phyloP scores from a whole-genome alignment of 1,139 yeast species.

The Tardiomyces blankii region DNA sequence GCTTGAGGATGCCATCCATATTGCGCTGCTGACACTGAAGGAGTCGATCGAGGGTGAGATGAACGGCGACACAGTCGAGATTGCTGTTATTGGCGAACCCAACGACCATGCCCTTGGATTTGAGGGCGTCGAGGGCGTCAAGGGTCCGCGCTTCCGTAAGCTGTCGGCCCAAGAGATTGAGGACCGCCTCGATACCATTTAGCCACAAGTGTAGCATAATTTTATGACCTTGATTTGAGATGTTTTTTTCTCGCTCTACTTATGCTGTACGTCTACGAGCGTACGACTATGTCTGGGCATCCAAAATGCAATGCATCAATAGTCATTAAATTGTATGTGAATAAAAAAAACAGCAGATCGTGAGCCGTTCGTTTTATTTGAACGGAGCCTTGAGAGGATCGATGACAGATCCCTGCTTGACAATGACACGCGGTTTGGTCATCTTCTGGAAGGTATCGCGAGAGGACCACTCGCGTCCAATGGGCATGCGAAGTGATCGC shows the following conservation, averaged over 20 bases:
- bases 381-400: slow-evolving; percentile 79
- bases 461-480: slow-evolving; percentile 95
- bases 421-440: slow-evolving; percentile 79
- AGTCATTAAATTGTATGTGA: too few relatives aligned
- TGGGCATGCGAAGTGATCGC: slow-evolving; percentile 86
- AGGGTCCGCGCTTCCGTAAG: slow-evolving; percentile 83
- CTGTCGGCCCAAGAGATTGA: slow-evolving; percentile 84
- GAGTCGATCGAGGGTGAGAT: slow-evolving; percentile 98
- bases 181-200: slow-evolving; percentile 88
- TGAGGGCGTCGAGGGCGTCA: slow-evolving; percentile 61
- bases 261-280: background rate
- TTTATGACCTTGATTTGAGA: slow-evolving; percentile 46
- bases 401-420: slow-evolving; percentile 81
- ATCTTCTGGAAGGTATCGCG: slow-evolving; percentile 77
- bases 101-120: slow-evolving; percentile 76
- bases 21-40: slow-evolving; percentile 84
- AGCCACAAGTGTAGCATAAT: slow-evolving; percentile 26
- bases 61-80: slow-evolving; percentile 92
- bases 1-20: slow-evolving; percentile 96
- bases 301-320: background rate
- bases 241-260: slow-evolving; percentile 34
- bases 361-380: slow-evolving; percentile 14
- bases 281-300: too few relatives aligned
- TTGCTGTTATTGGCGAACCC: slow-evolving; percentile 77
- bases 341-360: background rate